phyloP scores from a whole-genome alignment of 148 eudicot species.

The Camellia granthamiana region DNA sequence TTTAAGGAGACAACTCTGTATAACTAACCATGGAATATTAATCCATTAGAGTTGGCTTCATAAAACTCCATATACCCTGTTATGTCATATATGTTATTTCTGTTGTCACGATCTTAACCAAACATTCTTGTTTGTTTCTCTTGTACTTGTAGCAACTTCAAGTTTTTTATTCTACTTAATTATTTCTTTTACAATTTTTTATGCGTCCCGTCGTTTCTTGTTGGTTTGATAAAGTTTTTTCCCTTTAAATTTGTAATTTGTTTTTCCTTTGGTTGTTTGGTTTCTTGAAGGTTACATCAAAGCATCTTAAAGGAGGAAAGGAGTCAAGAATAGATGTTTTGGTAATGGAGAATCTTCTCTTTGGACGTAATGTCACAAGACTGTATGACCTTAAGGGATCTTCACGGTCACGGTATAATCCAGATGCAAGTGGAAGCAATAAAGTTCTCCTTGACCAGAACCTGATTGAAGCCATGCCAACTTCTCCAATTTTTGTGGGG shows the following conservation, averaged over 20 bases:
- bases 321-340: conserved; percentile 71
- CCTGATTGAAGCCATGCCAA: conserved; percentile 75
- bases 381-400: conserved; percentile 85
- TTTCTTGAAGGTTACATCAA: conserved; percentile 51
- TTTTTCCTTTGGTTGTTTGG: not conserved
- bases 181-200: too few species aligned
- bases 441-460: conserved; percentile 77
- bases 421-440: conserved; percentile 67
- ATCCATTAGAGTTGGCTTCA: too few species aligned
- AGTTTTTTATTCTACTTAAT: too few species aligned
- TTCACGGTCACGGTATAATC: conserved; percentile 68
- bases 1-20: too few species aligned
- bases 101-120: too few species aligned
- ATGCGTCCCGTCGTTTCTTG: too few species aligned
- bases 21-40: too few species aligned
- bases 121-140: too few species aligned
- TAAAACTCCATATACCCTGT: too few species aligned
- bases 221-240: too few species aligned
- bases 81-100: too few species aligned
- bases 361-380: conserved; percentile 46
- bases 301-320: conserved; percentile 72
- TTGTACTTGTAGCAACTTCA: too few species aligned
- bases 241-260: conserved; percentile 8
- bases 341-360: conserved; percentile 80
- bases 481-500: conserved; percentile 76